Evolutionary conservation across 495 filamentous ascomycete species (phyloP).

Genomic region (Penicillium ochrochloron): DNA sequence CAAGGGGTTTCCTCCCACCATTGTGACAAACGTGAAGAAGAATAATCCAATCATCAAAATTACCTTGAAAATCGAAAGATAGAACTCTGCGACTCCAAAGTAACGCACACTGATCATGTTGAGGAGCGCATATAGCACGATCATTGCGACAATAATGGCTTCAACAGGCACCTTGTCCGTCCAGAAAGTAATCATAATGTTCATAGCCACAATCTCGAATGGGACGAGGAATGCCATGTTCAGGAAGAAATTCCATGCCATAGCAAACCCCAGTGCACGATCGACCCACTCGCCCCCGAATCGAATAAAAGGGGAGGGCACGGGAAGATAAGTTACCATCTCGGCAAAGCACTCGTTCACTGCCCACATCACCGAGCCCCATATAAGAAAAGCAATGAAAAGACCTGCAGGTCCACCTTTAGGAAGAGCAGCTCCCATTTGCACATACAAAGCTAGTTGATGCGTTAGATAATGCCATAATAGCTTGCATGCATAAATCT

Average conservation of each 20-base stretch:
- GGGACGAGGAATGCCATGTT: constrained; percentile 62
- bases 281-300: constrained; percentile 80
- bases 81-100: constrained; percentile 72
- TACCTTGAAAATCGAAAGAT: constrained; percentile 69
- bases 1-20: constrained; percentile 74
- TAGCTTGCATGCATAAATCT: background rate
- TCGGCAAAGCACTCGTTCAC: constrained; percentile 63
- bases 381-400: constrained; percentile 68
- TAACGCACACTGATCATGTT: constrained; percentile 57
- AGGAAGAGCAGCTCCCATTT: constrained; percentile 67
- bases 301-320: constrained; percentile 77
- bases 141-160: constrained; percentile 54
- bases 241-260: constrained; percentile 70
- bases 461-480: background rate
- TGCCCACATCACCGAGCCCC: constrained; percentile 29
- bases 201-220: constrained; percentile 72
- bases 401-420: constrained; percentile 73
- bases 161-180: constrained; percentile 60
- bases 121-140: constrained; percentile 46
- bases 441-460: constrained; percentile 63
- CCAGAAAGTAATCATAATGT: constrained; percentile 71
- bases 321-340: constrained; percentile 78
- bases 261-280: constrained; percentile 57
- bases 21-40: constrained; percentile 50
- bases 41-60: constrained; percentile 65